Conservation (phyloP, 306 rosid species). For the Cucurbita pepo region DNA sequence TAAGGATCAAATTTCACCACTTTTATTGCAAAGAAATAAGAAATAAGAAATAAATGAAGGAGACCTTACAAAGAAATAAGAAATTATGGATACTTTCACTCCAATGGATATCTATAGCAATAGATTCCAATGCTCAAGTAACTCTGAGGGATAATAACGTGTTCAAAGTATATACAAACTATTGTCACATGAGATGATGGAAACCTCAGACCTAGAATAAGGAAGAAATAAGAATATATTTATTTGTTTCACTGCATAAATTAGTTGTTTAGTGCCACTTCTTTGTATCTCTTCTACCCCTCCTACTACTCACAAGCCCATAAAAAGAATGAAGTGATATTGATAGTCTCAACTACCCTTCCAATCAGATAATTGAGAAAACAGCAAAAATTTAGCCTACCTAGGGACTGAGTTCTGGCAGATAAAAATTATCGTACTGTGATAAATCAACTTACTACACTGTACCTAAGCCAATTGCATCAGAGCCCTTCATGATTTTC, state of each 20-base stretch:
- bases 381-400: background rate
- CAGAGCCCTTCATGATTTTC: constrained; percentile 94
- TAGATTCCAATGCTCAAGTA: background rate
- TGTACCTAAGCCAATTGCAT: constrained; percentile 93
- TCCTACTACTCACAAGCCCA: background rate
- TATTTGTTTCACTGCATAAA: background rate
- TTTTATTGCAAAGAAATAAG: no score
- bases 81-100: background rate
- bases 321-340: background rate
- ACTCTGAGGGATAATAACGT: background rate
- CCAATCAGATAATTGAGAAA: background rate
- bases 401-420: background rate
- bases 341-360: background rate
- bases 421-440: background rate
- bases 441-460: background rate
- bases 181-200: background rate
- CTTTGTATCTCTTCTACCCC: background rate
- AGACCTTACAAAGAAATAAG: background rate
- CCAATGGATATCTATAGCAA: no score
- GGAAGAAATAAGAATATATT: background rate
- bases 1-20: background rate
- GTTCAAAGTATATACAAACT: background rate
- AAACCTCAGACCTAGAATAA: background rate
- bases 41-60: background rate
- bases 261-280: background rate